Conservation (phyloP, 2,329 filamentous ascomycete genomes). For the Westerdykella aurantiaca region DNA sequence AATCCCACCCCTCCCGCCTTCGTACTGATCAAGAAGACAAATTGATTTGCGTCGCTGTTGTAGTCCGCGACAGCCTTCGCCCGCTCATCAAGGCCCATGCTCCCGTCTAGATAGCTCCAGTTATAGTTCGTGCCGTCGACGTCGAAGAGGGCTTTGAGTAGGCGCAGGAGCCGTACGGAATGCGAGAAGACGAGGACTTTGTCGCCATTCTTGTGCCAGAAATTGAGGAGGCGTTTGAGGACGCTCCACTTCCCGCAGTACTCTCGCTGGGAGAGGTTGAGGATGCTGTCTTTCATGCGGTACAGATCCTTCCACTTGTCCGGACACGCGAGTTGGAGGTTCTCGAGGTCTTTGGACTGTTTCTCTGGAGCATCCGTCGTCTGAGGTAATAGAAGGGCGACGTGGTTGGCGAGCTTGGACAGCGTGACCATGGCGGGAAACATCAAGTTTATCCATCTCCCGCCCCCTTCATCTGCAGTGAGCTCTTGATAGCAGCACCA, state of each 20-base stretch:
- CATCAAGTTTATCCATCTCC: slow-evolving; percentile 67
- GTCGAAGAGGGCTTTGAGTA: slow-evolving; percentile 78
- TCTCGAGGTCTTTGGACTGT: slow-evolving; percentile 69
- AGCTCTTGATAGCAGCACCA: slow-evolving; percentile 69
- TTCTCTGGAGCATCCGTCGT: slow-evolving; percentile 61
- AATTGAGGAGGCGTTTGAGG: slow-evolving; percentile 74
- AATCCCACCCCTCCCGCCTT: slow-evolving; percentile 88
- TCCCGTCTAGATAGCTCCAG: slow-evolving; percentile 84
- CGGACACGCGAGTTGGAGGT: slow-evolving; percentile 69
- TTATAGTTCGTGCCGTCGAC: slow-evolving; percentile 73
- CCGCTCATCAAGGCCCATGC: slow-evolving; percentile 75
- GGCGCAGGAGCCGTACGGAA: slow-evolving; percentile 75
- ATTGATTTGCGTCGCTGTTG: slow-evolving; percentile 79
- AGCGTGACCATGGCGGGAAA: slow-evolving; percentile 79
- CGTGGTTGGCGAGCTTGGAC: slow-evolving; percentile 85
- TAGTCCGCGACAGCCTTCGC: slow-evolving; percentile 80
- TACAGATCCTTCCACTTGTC: slow-evolving; percentile 70
- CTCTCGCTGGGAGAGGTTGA: slow-evolving; percentile 76
- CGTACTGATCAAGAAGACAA: slow-evolving; percentile 93
- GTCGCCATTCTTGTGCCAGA: slow-evolving; percentile 85
- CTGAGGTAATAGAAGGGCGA: slow-evolving; percentile 77
- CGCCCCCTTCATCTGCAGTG: slow-evolving; percentile 42
- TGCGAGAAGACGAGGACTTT: slow-evolving; percentile 96
- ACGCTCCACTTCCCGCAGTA: slow-evolving; percentile 98
- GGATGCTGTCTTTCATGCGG: slow-evolving; percentile 67